These are phyloP conservation scores for Talaromyces borbonicus DNA, from an alignment of 495 filamentous ascomycete genomes.

Conservation along the genomic window DNA sequence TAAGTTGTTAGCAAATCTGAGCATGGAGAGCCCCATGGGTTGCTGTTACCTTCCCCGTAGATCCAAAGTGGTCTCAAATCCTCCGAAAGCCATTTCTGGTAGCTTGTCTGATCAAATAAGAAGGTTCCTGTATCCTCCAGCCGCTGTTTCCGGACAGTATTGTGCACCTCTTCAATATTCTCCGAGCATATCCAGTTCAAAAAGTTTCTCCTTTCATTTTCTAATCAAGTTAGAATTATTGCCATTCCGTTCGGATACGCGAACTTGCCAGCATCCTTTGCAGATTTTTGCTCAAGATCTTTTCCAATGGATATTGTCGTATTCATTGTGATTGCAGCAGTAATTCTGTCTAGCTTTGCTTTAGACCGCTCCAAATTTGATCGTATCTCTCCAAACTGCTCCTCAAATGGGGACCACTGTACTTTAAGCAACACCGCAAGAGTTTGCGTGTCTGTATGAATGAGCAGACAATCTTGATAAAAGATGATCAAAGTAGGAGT, in stretches of 20 bases:
- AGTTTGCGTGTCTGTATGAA: neutral
- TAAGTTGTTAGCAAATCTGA: neutral
- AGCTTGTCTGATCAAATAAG: neutral
- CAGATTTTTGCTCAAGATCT: neutral
- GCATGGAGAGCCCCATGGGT: neutral
- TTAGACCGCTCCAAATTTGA: constrained; percentile 2
- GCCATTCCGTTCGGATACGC: neutral
- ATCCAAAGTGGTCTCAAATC: neutral
- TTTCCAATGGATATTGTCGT: neutral
- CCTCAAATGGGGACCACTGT: constrained; percentile 8
- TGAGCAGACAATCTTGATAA: neutral
- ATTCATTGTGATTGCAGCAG: constrained; percentile 7
- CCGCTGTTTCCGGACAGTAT: neutral
- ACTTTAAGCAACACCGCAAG: neutral
- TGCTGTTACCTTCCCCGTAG: neutral
- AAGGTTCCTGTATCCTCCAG: neutral
- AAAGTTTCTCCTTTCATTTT: constrained; percentile 4
- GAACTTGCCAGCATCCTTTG: neutral
- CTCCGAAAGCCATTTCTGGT: neutral
- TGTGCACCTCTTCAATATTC: constrained; percentile 1
- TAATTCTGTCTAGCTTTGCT: neutral
- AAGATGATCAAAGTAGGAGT: neutral
- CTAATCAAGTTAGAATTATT: neutral
- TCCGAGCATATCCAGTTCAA: constrained; percentile 5
- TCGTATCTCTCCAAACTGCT: constrained; percentile 7